Evolutionary conservation across 768 basidiomycete species (phyloP).

Genomic region (Leccinum pellstonianum): DNA sequence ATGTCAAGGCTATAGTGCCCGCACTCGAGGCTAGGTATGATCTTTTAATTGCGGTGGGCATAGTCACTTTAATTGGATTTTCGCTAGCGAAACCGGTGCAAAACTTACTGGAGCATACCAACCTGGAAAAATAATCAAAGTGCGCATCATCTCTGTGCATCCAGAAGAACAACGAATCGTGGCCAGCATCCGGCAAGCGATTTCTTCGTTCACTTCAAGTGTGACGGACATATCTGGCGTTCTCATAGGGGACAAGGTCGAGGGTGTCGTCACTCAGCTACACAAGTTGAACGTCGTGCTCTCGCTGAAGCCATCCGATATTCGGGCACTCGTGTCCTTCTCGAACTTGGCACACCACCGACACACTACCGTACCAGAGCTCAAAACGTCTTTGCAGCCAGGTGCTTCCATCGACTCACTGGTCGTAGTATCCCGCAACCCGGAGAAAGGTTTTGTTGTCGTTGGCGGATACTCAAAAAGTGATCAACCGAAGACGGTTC

Average conservation of each 20-base stretch:
- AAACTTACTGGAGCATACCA: constrained; percentile 63
- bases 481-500: constrained; percentile 44
- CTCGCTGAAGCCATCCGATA: constrained; percentile 62
- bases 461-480: constrained; percentile 74
- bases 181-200: constrained; percentile 85
- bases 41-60: background rate
- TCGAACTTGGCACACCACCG: constrained; percentile 85
- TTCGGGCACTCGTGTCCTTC: constrained; percentile 82
- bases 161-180: constrained; percentile 60
- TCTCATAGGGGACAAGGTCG: constrained; percentile 72
- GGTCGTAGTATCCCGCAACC: constrained; percentile 85
- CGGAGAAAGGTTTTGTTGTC: constrained; percentile 83
- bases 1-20: constrained; percentile 79
- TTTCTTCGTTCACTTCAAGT: constrained; percentile 46
- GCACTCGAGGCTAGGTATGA: constrained; percentile 76
- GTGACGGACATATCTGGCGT: constrained; percentile 66
- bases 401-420: constrained; percentile 76
- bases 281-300: constrained; percentile 85
- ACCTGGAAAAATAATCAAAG: constrained; percentile 80
- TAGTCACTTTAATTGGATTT: background rate
- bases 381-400: constrained; percentile 58
- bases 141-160: constrained; percentile 71
- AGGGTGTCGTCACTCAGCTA: constrained; percentile 72
- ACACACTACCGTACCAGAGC: constrained; percentile 59
- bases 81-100: constrained; percentile 61